A percentile compares a stretch with the other conserved stretches of the same genome.
These are phyloP conservation scores for Kwoniella sp. DNA, from an alignment of 768 basidiomycete species.

Conservation along the genomic window DNA sequence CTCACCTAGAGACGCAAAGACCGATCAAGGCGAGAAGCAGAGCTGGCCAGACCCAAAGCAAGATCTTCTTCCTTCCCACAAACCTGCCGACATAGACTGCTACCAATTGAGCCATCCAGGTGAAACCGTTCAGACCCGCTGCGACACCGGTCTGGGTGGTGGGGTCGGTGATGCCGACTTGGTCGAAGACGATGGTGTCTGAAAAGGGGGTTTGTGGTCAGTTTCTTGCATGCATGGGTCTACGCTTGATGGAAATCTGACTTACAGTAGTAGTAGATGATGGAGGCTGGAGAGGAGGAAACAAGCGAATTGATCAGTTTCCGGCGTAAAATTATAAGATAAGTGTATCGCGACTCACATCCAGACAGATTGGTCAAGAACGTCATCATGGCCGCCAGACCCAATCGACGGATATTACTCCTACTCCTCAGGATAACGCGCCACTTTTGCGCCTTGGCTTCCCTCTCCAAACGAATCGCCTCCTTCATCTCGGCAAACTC, in stretches of 20 bases:
- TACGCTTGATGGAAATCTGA: not conserved
- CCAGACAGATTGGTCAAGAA: slow-evolving; percentile 50
- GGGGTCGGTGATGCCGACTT: slow-evolving; percentile 56
- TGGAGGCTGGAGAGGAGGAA: slow-evolving; percentile 42
- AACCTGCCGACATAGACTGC: slow-evolving; percentile 50
- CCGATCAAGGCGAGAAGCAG: slow-evolving; percentile 50
- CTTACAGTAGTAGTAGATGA: slow-evolving; percentile 56
- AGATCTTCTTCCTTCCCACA: slow-evolving; percentile 51
- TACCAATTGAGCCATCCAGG: slow-evolving; percentile 54
- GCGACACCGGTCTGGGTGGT: slow-evolving; percentile 58
- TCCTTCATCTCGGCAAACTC: slow-evolving; percentile 57
- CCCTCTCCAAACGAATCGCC: slow-evolving; percentile 52
- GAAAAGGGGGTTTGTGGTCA: slow-evolving; percentile 1
- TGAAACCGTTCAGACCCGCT: slow-evolving; percentile 55
- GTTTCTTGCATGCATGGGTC: not conserved
- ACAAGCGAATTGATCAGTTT: not conserved
- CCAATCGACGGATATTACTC: slow-evolving; percentile 52
- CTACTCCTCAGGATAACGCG: slow-evolving; percentile 43
- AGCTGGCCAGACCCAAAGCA: slow-evolving; percentile 55
- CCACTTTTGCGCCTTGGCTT: slow-evolving; percentile 55
- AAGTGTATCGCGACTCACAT: not conserved
- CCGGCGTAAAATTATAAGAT: too few relatives aligned
- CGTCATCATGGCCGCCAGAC: slow-evolving; percentile 53
- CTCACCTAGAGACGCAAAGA: slow-evolving; percentile 47
- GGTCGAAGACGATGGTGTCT: slow-evolving; percentile 47